Conservation (phyloP, 495 filamentous ascomycete species). For the Neurospora pannonica region DNA sequence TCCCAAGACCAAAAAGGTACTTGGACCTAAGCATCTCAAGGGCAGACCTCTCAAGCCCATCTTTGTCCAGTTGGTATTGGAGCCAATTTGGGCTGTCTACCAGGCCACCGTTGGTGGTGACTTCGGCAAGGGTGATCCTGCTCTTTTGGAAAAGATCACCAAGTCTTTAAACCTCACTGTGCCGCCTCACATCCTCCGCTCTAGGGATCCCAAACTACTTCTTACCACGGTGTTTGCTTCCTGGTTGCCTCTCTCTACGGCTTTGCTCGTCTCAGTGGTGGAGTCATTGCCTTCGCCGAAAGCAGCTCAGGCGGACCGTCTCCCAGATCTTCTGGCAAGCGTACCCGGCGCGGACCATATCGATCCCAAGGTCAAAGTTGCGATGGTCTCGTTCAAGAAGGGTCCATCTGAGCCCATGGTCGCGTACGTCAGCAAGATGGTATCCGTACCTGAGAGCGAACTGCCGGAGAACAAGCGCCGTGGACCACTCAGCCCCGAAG, state of each 20-base stretch:
- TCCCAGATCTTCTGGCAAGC: conserved; percentile 68
- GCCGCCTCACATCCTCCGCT: conserved; percentile 73
- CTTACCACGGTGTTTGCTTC: conserved; percentile 77
- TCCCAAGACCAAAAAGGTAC: conserved; percentile 89
- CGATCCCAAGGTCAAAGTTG: conserved; percentile 55
- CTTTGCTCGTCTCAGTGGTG: conserved; percentile 82
- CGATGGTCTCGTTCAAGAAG: conserved; percentile 73
- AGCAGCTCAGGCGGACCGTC: conserved; percentile 68
- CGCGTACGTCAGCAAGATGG: conserved; percentile 97
- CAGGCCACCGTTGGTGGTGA: conserved; percentile 76
- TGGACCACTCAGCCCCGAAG: conserved; percentile 71
- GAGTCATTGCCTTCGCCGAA: conserved; percentile 86
- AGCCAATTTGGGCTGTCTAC: conserved; percentile 96
- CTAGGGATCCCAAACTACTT: conserved; percentile 71
- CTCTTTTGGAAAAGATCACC: conserved; percentile 84
- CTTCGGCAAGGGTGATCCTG: conserved; percentile 74
- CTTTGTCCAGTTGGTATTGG: conserved; percentile 95
- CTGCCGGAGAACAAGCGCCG: conserved; percentile 71
- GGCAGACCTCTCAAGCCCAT: conserved; percentile 86
- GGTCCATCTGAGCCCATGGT: conserved; percentile 65
- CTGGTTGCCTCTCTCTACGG: conserved; percentile 92
- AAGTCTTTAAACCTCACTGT: conserved; percentile 81
- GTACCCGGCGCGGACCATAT: conserved; percentile 70
- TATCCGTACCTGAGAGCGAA: conserved; percentile 86
- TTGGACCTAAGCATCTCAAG: conserved; percentile 87